Evolutionary conservation across 352 stramenopile genomes (phyloP), one percentile per base, ranked within the genome.

Genomic region (Thalassiosira hispida): DNA sequence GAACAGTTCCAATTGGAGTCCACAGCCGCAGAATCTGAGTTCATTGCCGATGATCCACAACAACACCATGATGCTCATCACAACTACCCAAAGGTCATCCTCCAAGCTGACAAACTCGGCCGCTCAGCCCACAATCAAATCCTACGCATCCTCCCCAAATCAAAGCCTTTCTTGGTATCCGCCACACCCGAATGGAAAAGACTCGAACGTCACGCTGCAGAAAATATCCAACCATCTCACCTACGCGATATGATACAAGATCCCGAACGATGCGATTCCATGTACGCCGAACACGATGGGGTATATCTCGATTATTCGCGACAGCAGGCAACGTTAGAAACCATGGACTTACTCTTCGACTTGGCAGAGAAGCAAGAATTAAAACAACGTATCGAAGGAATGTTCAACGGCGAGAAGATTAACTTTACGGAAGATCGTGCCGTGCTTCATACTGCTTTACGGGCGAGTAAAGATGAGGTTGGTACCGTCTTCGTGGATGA

Each of bases 351-450:
- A 76, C 89, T 98, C 29, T 96, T 96, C 38, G 92, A 97, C 63
- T 88, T 98, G 52, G 96, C 96, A 0, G 90, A 98, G 62, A 85
- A 89, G 25, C 95, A 96, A 49, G 67, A 95, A 8, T 81, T 98
- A 12, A 91, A 92, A 60, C 84, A 95, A 93, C 96, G 93, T 72
- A 93, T 95, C 25, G 3, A 88, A 22, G 95, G 92, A 52, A 99
- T 99, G 91, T 92, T 96, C 16, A 88, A 84, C 5, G 97, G 97
- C 33, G 94, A 97, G 63, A 96, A 98, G 68, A 97, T 99, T 49
- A 99, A 99, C 84, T 96, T 94, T 59, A 99, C 97, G 0, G 97
- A 99, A 87, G 91, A 98, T 81, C 93, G 97, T 64, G 96, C 97
- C 0, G 97, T 99, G 18, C 92, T 98, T 76, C 97, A 99, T 90